Conservation (phyloP, 805 yeast genomes). For the Cyberlindnera misumaiensis region DNA sequence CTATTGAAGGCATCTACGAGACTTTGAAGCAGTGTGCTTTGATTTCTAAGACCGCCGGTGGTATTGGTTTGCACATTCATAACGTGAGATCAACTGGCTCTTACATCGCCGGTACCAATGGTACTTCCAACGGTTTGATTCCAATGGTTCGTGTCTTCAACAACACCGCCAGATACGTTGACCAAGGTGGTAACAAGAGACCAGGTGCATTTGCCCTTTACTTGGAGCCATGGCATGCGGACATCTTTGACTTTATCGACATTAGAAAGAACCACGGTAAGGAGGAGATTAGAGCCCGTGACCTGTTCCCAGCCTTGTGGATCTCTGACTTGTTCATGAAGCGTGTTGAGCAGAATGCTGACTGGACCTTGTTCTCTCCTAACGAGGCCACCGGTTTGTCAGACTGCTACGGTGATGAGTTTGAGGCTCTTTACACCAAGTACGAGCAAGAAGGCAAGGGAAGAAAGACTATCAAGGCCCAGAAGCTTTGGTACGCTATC, state of each 20-base stretch:
- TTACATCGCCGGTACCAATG: conserved; percentile 86
- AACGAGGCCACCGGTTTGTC: conserved; percentile 80
- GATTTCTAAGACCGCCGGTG: conserved; percentile 93
- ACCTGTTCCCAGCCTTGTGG: conserved; percentile 91
- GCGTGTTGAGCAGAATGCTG: conserved; percentile 68
- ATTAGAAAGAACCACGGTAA: conserved; percentile 91
- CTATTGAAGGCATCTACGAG: conserved; percentile 90
- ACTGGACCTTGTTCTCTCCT: conserved; percentile 90
- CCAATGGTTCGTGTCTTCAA: conserved; percentile 97
- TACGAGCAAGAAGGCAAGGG: conserved; percentile 71
- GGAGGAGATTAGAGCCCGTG: conserved; percentile 90
- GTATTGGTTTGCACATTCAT: conserved; percentile 85
- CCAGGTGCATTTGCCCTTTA: conserved; percentile 97
- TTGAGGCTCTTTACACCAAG: conserved; percentile 58
- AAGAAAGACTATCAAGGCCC: conserved; percentile 66
- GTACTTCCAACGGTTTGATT: conserved; percentile 84
- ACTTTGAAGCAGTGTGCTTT: conserved; percentile 84
- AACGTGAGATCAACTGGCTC: conserved; percentile 85
- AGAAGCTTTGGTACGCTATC: conserved; percentile 84
- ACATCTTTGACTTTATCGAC: conserved; percentile 79
- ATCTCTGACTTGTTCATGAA: conserved; percentile 91
- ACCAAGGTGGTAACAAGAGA: conserved; percentile 96
- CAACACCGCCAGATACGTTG: conserved; percentile 94
- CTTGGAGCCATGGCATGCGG: conserved; percentile 96
- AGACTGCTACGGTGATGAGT: conserved; percentile 81